A percentile compares a stretch with the other conserved stretches of the same genome.
phyloP scores from a whole-genome alignment of 345 rosid species.

The Moricandia moricandioides region DNA sequence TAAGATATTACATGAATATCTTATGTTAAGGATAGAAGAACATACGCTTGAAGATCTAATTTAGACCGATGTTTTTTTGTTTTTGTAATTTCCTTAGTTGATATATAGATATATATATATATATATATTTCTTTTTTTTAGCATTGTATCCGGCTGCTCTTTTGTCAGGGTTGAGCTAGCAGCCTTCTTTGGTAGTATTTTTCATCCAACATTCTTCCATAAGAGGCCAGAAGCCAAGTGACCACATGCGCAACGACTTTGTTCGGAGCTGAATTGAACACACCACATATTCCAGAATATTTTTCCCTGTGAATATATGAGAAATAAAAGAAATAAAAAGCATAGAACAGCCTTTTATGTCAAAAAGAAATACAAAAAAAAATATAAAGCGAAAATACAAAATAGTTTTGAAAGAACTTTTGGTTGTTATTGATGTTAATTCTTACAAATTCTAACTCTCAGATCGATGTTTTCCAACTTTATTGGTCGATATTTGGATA shows the following conservation, averaged over 20 bases:
- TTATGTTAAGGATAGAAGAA: neutral
- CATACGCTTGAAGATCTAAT: neutral
- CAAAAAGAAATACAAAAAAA: too few species aligned
- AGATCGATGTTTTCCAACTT: neutral
- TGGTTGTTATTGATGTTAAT: neutral
- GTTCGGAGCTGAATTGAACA: neutral
- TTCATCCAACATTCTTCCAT: neutral
- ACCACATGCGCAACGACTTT: neutral
- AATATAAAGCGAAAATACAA: too few species aligned
- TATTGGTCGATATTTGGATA: neutral
- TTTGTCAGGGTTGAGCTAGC: neutral
- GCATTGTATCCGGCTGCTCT: neutral
- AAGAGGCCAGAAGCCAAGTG: neutral
- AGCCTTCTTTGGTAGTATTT: neutral
- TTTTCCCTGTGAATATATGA: neutral
- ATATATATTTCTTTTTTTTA: neutral
- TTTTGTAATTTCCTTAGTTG: neutral
- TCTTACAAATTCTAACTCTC: neutral
- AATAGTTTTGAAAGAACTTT: neutral
- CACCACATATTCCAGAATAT: neutral
- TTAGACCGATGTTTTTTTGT: neutral
- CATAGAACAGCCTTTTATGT: too few species aligned
- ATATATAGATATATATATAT: too few species aligned
- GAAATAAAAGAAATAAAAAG: neutral
- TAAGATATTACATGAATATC: neutral